phyloP scores from a whole-genome alignment of 2,329 filamentous ascomycete genomes.

The Zopfia rhizophila region DNA sequence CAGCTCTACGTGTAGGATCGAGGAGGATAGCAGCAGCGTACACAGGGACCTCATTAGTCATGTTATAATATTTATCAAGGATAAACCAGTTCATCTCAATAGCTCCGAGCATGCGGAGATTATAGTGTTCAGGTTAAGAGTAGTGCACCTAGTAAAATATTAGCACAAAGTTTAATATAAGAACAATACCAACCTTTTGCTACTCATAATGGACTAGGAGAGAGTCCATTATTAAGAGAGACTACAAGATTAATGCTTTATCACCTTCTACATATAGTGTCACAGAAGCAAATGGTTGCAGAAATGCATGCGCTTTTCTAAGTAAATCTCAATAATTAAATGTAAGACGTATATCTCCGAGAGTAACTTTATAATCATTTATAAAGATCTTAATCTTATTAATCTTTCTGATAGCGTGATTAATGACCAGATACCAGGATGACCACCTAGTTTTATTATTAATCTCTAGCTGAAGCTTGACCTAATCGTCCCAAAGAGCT shows the following conservation, averaged over 20 bases:
- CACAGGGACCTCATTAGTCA: slow-evolving; percentile 11
- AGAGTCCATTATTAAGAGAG: slow-evolving; percentile 6
- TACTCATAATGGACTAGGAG: slow-evolving; percentile 10
- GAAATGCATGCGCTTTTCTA: slow-evolving; percentile 5
- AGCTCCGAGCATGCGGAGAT: slow-evolving; percentile 10
- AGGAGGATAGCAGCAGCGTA: slow-evolving; percentile 13
- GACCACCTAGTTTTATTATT: slow-evolving; percentile 13
- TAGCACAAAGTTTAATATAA: slow-evolving; percentile 1
- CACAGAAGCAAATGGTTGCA: slow-evolving; percentile 10
- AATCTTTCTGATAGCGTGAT: slow-evolving; percentile 6
- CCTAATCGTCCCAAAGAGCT: neutral
- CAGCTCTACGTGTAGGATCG: slow-evolving; percentile 9
- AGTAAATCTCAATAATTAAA: slow-evolving; percentile 11
- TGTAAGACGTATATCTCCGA: slow-evolving; percentile 4
- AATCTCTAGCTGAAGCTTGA: slow-evolving; percentile 8
- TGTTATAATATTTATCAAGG: slow-evolving; percentile 16
- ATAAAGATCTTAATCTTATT: slow-evolving; percentile 11
- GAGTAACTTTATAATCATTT: slow-evolving; percentile 4
- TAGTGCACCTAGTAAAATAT: slow-evolving; percentile 10
- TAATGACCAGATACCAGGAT: slow-evolving; percentile 13
- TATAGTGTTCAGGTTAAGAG: slow-evolving; percentile 4
- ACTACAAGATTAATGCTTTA: slow-evolving; percentile 10
- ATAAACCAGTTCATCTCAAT: slow-evolving; percentile 16
- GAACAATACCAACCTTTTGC: slow-evolving; percentile 9
- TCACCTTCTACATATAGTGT: slow-evolving; percentile 15